These are phyloP conservation scores for Corymbia citriodora DNA, from an alignment of 441 rosid species.

Conservation along the genomic window DNA sequence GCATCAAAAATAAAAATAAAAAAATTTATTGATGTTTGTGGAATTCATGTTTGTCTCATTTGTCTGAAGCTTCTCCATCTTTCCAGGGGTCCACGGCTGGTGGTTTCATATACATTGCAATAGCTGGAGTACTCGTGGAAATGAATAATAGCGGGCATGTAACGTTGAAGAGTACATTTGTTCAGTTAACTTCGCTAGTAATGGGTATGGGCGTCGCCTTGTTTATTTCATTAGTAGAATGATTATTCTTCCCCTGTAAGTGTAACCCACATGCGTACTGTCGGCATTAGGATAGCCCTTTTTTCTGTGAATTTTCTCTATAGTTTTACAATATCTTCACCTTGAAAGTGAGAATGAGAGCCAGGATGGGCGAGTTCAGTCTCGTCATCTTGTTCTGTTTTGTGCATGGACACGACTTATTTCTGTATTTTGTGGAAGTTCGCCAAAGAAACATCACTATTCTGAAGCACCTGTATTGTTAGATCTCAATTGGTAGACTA, in stretches of 20 bases:
- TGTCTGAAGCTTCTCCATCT: not conserved
- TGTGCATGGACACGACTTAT: not conserved
- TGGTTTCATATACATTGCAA: constrained; percentile 90
- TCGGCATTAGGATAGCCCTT: not conserved
- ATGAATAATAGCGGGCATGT: constrained; percentile 56
- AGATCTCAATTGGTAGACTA: not conserved
- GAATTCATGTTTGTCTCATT: not conserved
- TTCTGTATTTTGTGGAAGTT: not conserved
- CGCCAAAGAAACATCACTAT: not conserved
- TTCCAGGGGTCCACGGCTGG: constrained; percentile 91
- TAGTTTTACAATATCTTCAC: not conserved
- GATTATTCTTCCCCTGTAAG: constrained; percentile 9
- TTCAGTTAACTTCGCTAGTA: constrained; percentile 53
- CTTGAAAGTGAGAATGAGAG: not conserved
- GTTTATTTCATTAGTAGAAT: constrained; percentile 73
- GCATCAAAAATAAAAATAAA: too few relatives aligned
- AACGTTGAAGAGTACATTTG: constrained; percentile 41
- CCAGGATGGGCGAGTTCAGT: not conserved
- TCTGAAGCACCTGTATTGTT: not conserved
- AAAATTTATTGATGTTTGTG: not conserved
- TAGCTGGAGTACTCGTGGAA: constrained; percentile 90
- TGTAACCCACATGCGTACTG: not conserved
- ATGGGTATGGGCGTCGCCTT: constrained; percentile 84
- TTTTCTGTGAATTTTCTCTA: not conserved
- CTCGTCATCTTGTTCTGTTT: not conserved